Evolutionary conservation across 305 asterid genomes (phyloP).

Genomic region (Fraxinus sp.): DNA sequence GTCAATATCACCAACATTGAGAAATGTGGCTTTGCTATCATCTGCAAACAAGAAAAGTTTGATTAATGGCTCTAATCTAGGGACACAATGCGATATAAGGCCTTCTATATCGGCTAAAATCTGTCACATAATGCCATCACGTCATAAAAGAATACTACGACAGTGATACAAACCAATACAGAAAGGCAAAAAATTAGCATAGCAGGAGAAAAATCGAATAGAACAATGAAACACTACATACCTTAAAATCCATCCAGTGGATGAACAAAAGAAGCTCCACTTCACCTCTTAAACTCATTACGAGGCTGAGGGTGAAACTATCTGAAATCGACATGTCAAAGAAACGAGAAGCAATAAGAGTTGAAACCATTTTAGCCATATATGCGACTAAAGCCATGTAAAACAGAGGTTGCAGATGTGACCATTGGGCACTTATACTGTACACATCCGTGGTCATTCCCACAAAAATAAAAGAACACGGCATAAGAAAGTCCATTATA

Average conservation of each 20-base stretch:
- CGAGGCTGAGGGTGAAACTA: slow-evolving; percentile 58
- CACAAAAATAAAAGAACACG: slow-evolving; percentile 48
- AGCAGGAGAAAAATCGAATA: neutral
- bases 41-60: slow-evolving; percentile 38
- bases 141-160: neutral
- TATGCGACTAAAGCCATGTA: slow-evolving; percentile 41
- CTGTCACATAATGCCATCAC: neutral
- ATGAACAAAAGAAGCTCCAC: slow-evolving; percentile 55
- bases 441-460: slow-evolving; percentile 56
- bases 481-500: slow-evolving; percentile 55
- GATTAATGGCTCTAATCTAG: neutral
- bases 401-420: slow-evolving; percentile 43
- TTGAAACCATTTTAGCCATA: slow-evolving; percentile 41
- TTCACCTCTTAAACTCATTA: slow-evolving; percentile 69
- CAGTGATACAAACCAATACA: neutral
- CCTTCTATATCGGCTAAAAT: neutral
- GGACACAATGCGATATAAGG: neutral
- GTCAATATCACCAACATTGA: slow-evolving; percentile 53
- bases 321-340: slow-evolving; percentile 55
- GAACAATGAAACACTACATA: slow-evolving; percentile 9
- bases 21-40: slow-evolving; percentile 45
- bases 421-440: slow-evolving; percentile 45
- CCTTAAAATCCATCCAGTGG: slow-evolving; percentile 67
- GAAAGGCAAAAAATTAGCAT: neutral
- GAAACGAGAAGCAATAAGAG: slow-evolving; percentile 37